Evolutionary conservation across 768 basidiomycete species (phyloP).

Genomic region (Amanita pseudoporphyria): DNA sequence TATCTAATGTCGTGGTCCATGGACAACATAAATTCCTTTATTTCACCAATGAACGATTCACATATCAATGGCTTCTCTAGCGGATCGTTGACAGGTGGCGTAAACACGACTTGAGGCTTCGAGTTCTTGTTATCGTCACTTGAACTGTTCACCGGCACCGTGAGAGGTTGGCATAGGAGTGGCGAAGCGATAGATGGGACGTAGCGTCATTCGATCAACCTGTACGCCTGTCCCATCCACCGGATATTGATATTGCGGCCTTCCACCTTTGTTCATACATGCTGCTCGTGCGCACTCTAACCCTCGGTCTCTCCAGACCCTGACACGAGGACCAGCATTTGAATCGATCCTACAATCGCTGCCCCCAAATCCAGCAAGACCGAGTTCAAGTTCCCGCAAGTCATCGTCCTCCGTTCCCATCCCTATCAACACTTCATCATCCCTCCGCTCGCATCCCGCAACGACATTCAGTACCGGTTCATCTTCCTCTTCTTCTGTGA

Average conservation of each 20-base stretch:
- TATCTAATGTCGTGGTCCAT: too few relatives aligned
- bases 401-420: slow-evolving; percentile 13
- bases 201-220: slow-evolving; percentile 10
- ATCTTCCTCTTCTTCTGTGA: slow-evolving; percentile 28
- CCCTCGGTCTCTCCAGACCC: slow-evolving; percentile 18
- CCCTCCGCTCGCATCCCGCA: slow-evolving; percentile 4
- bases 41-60: slow-evolving; percentile 13
- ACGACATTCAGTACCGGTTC: slow-evolving; percentile 5
- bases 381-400: slow-evolving; percentile 23
- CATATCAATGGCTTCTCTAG: slow-evolving; percentile 9
- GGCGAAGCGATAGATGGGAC: slow-evolving; percentile 10
- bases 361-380: slow-evolving; percentile 17
- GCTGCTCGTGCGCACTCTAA: slow-evolving; percentile 24
- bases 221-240: slow-evolving; percentile 6
- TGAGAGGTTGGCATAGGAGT: slow-evolving; percentile 16
- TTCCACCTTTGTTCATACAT: slow-evolving; percentile 17
- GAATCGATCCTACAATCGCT: slow-evolving; percentile 6
- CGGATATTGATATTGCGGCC: slow-evolving; percentile 12
- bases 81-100: slow-evolving; percentile 5
- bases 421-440: slow-evolving; percentile 15
- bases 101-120: slow-evolving; percentile 4
- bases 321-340: slow-evolving; percentile 5
- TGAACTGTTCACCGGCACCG: not conserved
- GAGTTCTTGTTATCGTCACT: not conserved
- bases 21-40: slow-evolving; percentile 29